phyloP scores from a whole-genome alignment of 441 rosid species.

The Manihot esculenta region DNA sequence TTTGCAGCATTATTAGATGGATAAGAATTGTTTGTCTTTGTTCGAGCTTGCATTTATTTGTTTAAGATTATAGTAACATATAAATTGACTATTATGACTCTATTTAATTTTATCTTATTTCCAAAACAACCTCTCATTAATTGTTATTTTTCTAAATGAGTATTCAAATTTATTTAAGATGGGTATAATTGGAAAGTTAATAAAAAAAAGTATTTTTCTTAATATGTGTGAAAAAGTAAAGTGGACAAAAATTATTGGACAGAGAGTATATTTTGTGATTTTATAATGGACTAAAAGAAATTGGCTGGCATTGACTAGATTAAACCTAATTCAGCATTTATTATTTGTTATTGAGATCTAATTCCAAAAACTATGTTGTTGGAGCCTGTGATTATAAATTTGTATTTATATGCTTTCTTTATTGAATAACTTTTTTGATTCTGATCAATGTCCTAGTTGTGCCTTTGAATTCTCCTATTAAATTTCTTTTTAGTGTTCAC shows the following conservation, averaged over 20 bases:
- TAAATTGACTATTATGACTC: too few relatives aligned
- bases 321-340: neutral
- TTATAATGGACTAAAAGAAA: neutral
- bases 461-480: neutral
- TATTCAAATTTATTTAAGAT: too few relatives aligned
- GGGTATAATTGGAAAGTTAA: too few relatives aligned
- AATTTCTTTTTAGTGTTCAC: neutral
- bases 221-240: too few relatives aligned
- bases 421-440: neutral
- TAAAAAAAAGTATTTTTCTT: too few relatives aligned
- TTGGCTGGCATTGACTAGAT: neutral
- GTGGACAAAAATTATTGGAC: too few relatives aligned
- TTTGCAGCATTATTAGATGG: neutral
- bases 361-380: neutral
- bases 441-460: neutral
- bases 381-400: neutral
- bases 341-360: neutral
- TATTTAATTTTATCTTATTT: too few relatives aligned
- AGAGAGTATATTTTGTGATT: too few relatives aligned
- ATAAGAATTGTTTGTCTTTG: neutral
- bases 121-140: too few relatives aligned
- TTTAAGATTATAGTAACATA: too few relatives aligned
- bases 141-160: too few relatives aligned
- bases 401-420: neutral
- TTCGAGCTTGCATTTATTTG: neutral